Evolutionary conservation across 805 yeast species (phyloP).

Genomic region (Helenozyma baotianmanensis): DNA sequence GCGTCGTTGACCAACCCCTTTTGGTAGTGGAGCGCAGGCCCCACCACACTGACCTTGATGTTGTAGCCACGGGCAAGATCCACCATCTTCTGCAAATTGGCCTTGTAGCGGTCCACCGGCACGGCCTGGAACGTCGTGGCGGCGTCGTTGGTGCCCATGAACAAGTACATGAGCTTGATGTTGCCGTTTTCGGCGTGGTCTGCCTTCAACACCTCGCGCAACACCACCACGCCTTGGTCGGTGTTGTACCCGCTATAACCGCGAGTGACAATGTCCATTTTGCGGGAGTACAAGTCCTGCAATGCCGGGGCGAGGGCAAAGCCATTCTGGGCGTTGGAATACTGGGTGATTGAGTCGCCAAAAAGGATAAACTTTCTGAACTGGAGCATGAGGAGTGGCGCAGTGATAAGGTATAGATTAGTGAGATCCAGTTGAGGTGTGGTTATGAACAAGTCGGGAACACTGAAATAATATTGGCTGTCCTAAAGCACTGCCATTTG

Average conservation of each 20-base stretch:
- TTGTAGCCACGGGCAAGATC: conserved; percentile 33
- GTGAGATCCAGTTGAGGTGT: no score
- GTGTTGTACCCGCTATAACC: conserved; percentile 79
- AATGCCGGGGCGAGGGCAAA: conserved; percentile 52
- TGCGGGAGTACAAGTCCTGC: conserved; percentile 49
- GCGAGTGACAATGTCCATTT: conserved; percentile 62
- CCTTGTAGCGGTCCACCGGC: conserved; percentile 42
- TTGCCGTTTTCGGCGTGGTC: conserved; percentile 24
- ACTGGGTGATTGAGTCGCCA: conserved; percentile 72
- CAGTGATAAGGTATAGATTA: no score
- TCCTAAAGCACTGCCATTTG: no score
- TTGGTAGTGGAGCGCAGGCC: conserved; percentile 58
- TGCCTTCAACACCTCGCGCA: conserved; percentile 41
- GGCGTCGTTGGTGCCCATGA: conserved; percentile 79
- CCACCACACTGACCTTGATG: conserved; percentile 53
- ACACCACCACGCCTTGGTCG: conserved; percentile 44
- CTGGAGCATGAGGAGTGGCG: conserved; percentile 1
- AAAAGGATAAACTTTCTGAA: conserved; percentile 50
- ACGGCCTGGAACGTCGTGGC: conserved; percentile 38
- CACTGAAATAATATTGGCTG: no score
- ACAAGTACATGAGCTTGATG: conserved; percentile 50
- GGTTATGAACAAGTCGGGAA: no score
- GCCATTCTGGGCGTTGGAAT: conserved; percentile 35
- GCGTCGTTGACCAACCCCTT: conserved; percentile 13
- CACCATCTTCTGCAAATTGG: conserved; percentile 45